Percentiles rank a stretch among this genome's conserved stretches.
Conservation (phyloP, 306 rosid genomes). For the Acacia crassicarpa region DNA sequence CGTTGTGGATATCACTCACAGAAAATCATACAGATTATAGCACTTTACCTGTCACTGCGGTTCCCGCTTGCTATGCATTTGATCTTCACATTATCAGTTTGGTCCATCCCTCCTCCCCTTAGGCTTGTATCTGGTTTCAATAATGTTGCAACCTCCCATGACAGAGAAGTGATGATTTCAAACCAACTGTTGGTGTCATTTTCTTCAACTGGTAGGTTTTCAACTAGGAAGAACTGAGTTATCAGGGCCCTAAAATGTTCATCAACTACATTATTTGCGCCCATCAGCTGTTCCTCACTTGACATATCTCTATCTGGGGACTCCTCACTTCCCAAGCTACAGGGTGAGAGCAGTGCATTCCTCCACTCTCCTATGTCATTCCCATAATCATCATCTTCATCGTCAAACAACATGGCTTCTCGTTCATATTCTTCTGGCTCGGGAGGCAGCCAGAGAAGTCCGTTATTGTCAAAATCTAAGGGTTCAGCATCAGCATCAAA, state of each 20-base stretch:
- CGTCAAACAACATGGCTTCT: slow-evolving; percentile 66
- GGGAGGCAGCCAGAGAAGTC: slow-evolving; percentile 97
- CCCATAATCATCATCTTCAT: slow-evolving; percentile 74
- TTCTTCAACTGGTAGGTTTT: slow-evolving; percentile 71
- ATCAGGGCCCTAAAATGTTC: slow-evolving; percentile 95
- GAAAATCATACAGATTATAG: slow-evolving; percentile 8
- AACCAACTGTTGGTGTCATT: slow-evolving; percentile 71
- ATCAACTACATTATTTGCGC: slow-evolving; percentile 84
- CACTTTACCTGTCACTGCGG: slow-evolving; percentile 65
- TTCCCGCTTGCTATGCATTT: slow-evolving; percentile 89
- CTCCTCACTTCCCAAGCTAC: slow-evolving; percentile 82
- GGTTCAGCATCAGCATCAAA: slow-evolving; percentile 64
- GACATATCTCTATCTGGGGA: slow-evolving; percentile 64
- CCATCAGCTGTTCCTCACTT: slow-evolving; percentile 71
- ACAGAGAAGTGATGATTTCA: slow-evolving; percentile 80
- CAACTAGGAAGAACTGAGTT: slow-evolving; percentile 86
- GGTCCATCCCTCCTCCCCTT: slow-evolving; percentile 91
- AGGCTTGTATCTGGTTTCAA: slow-evolving; percentile 93
- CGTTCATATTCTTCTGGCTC: slow-evolving; percentile 87
- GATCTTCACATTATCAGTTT: slow-evolving; percentile 89
- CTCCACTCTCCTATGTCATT: slow-evolving; percentile 82
- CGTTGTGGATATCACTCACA: slow-evolving; percentile 2
- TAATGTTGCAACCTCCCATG: slow-evolving; percentile 96
- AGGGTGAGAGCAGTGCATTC: slow-evolving; percentile 57
- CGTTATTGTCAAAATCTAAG: slow-evolving; percentile 90